Evolutionary conservation across 2,329 filamentous ascomycete genomes (phyloP), one percentile per base, ranked within the genome.

Genomic region (Neonectria neomacrospora): DNA sequence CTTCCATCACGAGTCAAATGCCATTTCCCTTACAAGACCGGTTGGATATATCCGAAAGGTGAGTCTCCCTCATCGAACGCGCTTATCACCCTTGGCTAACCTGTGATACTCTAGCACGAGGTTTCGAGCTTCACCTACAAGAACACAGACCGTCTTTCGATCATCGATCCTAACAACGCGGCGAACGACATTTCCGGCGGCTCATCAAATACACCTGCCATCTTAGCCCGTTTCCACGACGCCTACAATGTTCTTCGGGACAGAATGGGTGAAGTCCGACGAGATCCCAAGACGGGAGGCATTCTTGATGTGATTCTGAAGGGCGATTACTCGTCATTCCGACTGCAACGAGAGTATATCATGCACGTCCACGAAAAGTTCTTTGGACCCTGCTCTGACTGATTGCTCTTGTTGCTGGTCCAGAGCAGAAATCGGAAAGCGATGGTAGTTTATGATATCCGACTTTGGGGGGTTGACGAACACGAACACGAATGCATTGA

Each of bases 111-210:
- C 0, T 45, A 87, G 85, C 77, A 74, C 39, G 74, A 81, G 26
- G 82, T 85, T 16, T 76, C 67, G 30, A 74, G 73, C 1, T 76
- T 89, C 54, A 77, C 82, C 4, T 88, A 90, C 72, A 87, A 86
- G 71, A 89, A 90, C 72, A 78, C 77, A 14, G 84, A 90, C 54
- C 88, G 93, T 1, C 83, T 99, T 2, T 92, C 91, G 9, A 97
- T 99, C 71, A 91, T 97, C 62, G 96, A 99, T 74, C 96, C 96
- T 0, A 97, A 98, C 77, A 91, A 92, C 62, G 77, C 87, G 0
- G 81, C 85, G 26, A 98, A 98, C 76, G 96, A 99, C 73, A 96
- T 99, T 26, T 90, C 96, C 0, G 94, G 94, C 10, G 94, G 94
- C 10, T 96, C 94, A 0, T 85, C 83, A 48, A 91, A 92, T 68